Base-by-base conservation (phyloP, 164 flowering plant genomes). In the Platanus orientalis region DNA sequence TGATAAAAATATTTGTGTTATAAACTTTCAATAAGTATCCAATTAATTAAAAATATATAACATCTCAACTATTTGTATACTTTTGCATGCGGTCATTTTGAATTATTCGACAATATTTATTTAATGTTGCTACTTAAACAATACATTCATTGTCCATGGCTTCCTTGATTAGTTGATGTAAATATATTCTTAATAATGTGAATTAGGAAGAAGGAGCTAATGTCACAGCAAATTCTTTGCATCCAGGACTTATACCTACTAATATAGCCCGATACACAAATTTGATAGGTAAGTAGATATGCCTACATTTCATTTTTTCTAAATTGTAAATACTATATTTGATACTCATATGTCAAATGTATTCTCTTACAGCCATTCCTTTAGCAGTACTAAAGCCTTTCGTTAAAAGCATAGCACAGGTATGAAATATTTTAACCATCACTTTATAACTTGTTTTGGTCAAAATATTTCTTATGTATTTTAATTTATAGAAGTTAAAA, bases 221-320 rank as follows among this genome's bases (percentile, higher is more conserved):
- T 13, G 69, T 73, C 23, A 73, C 70, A 1, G 73, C 67, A 57
- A 73, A 73, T 27, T 73, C 70, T 64, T 57, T 73, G 9, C 77
- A 69, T 48, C 77, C 73, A 4, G 73, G 73, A 28, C 1, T 73
- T 6, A 65, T 73, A 47, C 56, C 57, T 21, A 73, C 76, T 26
- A 69, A 69, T 29, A 42, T 73, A 44, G 24, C 28, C 9, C 73
- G 66, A n/a, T 23, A 50, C 28, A 6, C 21, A 42, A n/a, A 36
- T 24, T 28, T 55, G 6, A 34, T 12, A 54, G 63, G 72, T 65
- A 66, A 61, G 24, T 23, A 30, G 1, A 2, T 54, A 0, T 27
- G 26, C n/a, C 25, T 32, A 20, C 17, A 40, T 44, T 47, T 60
- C 24, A 12, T 48, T 27, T 26, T 47, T 1, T 12, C 7, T 12